Conservation (phyloP, 148 eudicot genomes). For the Chenopodium suecicum region DNA sequence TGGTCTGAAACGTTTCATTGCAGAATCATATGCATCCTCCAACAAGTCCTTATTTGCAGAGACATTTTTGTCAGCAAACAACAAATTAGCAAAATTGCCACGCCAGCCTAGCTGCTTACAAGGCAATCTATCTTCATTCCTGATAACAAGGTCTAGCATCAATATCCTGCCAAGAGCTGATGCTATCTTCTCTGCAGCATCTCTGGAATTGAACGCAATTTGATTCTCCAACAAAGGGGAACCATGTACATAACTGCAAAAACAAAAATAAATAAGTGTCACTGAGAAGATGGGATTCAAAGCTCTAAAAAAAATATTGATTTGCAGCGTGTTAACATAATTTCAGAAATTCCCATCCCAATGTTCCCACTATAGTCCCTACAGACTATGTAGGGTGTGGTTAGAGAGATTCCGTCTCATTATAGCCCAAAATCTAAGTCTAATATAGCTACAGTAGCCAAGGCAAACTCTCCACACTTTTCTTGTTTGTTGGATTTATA, state of each 20-base stretch:
- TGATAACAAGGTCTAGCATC: constrained; percentile 88
- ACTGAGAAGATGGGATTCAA: constrained; percentile 9
- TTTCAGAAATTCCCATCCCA: background rate
- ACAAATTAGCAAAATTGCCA: constrained; percentile 85
- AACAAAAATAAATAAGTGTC: background rate
- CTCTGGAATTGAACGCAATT: constrained; percentile 64
- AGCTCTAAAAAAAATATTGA: constrained; percentile 5
- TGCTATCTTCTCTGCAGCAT: constrained; percentile 73
- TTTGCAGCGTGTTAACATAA: background rate
- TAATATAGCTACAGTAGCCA: background rate
- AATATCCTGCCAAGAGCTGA: constrained; percentile 86
- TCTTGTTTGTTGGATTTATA: background rate
- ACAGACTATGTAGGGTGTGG: background rate
- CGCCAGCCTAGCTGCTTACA: constrained; percentile 95
- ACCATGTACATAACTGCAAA: constrained; percentile 89
- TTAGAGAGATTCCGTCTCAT: background rate
- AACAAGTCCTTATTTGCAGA: constrained; percentile 58
- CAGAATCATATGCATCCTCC: constrained; percentile 77
- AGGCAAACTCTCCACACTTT: background rate
- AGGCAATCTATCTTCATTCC: constrained; percentile 98
- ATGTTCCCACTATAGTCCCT: background rate
- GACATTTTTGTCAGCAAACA: constrained; percentile 67
- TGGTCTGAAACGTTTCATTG: constrained; percentile 69
- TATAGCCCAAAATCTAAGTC: background rate
- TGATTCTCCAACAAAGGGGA: constrained; percentile 85